phyloP scores from a whole-genome alignment of 371 early-diverging fungal species.

The Funneliformis caledonium region DNA sequence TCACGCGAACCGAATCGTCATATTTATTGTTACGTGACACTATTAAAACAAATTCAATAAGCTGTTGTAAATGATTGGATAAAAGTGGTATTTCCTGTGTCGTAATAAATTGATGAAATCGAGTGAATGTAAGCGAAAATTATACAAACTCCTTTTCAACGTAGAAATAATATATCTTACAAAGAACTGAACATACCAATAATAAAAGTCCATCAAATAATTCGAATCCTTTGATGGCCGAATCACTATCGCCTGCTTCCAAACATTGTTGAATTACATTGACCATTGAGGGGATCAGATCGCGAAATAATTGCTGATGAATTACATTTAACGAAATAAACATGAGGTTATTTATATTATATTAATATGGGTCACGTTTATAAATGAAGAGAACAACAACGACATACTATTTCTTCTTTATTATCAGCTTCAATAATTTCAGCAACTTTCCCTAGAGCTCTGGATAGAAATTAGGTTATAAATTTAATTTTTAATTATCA shows the following conservation, averaged over 20 bases:
- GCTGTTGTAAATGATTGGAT: slow-evolving; percentile 72
- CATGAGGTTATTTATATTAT: slow-evolving; percentile 11
- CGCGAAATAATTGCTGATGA: slow-evolving; percentile 63
- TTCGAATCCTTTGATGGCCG: slow-evolving; percentile 78
- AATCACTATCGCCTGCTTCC: slow-evolving; percentile 70
- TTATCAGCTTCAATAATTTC: slow-evolving; percentile 80
- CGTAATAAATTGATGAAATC: neutral
- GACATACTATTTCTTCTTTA: slow-evolving; percentile 65
- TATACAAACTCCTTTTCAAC: too few relatives aligned
- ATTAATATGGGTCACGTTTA: neutral
- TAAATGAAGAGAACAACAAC: neutral
- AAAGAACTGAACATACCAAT: slow-evolving; percentile 47
- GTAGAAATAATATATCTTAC: neutral
- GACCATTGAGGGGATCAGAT: slow-evolving; percentile 83
- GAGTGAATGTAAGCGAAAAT: neutral
- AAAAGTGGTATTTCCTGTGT: slow-evolving; percentile 77
- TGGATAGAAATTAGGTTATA: slow-evolving; percentile 33
- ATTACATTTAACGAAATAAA: slow-evolving; percentile 18
- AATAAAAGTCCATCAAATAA: slow-evolving; percentile 81
- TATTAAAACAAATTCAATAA: slow-evolving; percentile 78
- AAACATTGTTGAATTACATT: slow-evolving; percentile 78
- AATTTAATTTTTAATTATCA: neutral
- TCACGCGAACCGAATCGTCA: slow-evolving; percentile 72
- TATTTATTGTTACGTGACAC: slow-evolving; percentile 71
- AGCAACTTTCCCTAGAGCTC: slow-evolving; percentile 82